phyloP scores from a whole-genome alignment of 2,329 filamentous ascomycete genomes.

The Neonectria coccinea region DNA sequence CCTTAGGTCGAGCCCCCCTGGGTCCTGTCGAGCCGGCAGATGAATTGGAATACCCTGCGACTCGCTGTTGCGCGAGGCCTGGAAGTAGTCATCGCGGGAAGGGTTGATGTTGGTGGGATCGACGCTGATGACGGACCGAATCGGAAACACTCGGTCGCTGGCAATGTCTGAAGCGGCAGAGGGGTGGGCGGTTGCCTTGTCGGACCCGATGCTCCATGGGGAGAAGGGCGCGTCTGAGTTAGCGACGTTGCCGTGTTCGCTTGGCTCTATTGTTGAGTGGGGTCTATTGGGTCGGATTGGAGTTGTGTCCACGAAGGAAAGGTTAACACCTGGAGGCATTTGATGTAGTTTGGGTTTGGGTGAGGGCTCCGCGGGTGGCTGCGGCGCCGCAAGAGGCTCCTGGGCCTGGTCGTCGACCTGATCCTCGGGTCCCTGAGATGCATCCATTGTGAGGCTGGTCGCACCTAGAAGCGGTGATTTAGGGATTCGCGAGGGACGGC shows the following conservation, averaged over 20 bases:
- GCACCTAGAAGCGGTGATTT: slow-evolving; percentile 33
- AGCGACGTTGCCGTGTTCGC: slow-evolving; percentile 36
- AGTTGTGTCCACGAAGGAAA: slow-evolving; percentile 15
- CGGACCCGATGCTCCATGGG: slow-evolving; percentile 57
- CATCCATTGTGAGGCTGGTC: slow-evolving; percentile 40
- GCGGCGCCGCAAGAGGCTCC: slow-evolving; percentile 5
- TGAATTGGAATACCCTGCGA: slow-evolving; percentile 47
- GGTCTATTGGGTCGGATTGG: slow-evolving; percentile 29
- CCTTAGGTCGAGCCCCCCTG: slow-evolving; percentile 44
- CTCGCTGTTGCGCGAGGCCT: slow-evolving; percentile 49
- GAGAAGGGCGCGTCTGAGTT: slow-evolving; percentile 49
- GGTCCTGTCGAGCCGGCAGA: slow-evolving; percentile 48
- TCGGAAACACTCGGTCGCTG: slow-evolving; percentile 79
- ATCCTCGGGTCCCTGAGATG: slow-evolving; percentile 31
- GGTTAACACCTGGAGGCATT: slow-evolving; percentile 9
- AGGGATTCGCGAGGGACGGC: slow-evolving; percentile 18
- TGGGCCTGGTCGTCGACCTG: slow-evolving; percentile 25
- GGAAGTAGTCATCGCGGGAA: slow-evolving; percentile 55
- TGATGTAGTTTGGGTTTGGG: background rate
- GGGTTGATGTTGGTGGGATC: slow-evolving; percentile 63
- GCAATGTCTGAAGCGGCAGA: slow-evolving; percentile 53
- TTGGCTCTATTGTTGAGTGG: slow-evolving; percentile 32
- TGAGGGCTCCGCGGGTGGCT: slow-evolving; percentile 25
- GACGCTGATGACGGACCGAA: slow-evolving; percentile 81
- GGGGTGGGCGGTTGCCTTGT: slow-evolving; percentile 52